These are phyloP conservation scores for Citrullus amarus DNA, from an alignment of 306 rosid genomes.

Conservation along the genomic window DNA sequence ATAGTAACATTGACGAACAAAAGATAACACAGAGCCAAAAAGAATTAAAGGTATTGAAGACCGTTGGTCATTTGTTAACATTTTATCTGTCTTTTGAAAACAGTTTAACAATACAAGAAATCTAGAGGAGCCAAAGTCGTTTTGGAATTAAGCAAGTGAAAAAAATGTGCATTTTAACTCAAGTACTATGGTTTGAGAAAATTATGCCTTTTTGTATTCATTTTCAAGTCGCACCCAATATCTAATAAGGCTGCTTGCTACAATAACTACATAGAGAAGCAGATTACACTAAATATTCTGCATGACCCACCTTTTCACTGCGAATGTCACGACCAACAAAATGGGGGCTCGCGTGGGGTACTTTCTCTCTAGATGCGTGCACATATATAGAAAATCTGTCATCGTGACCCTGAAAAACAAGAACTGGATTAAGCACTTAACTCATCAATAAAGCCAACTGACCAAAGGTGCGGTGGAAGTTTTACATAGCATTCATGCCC, in stretches of 20 bases:
- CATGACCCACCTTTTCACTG: slow-evolving; percentile 61
- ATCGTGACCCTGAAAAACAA: slow-evolving; percentile 81
- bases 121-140: neutral
- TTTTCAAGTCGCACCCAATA: neutral
- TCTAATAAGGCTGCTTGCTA: neutral
- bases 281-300: neutral
- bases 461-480: neutral
- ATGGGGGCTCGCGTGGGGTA: slow-evolving; percentile 68
- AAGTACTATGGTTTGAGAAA: neutral
- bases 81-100: neutral
- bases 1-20: neutral
- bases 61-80: neutral
- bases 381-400: slow-evolving; percentile 86
- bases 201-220: neutral
- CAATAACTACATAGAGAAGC: neutral
- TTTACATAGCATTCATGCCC: neutral
- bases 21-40: neutral
- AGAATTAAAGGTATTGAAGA: neutral
- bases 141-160: neutral
- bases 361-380: slow-evolving; percentile 78
- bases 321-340: slow-evolving; percentile 65
- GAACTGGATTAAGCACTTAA: neutral
- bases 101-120: neutral
- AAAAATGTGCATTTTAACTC: neutral
- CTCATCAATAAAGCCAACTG: neutral